Percentiles rank a stretch among this genome's conserved stretches.
Conservation (phyloP, 225 moss, liverwort and hornwort genomes). For the Rhytidiadelphus loreus region DNA sequence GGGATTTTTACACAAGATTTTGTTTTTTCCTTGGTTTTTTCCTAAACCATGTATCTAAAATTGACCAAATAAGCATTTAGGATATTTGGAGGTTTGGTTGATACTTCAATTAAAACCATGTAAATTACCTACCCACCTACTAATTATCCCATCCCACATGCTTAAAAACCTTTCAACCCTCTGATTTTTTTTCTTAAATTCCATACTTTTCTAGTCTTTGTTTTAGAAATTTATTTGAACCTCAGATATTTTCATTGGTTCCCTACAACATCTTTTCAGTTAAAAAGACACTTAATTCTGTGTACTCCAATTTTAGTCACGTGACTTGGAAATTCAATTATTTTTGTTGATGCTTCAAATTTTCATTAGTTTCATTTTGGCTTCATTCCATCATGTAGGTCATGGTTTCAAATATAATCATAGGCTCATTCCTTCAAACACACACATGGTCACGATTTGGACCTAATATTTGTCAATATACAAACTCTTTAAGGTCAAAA, state of each 20-base stretch:
- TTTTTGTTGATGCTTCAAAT: not conserved
- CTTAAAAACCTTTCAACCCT: not conserved
- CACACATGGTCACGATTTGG: not conserved
- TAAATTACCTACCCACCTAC: no score
- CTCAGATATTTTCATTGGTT: not conserved
- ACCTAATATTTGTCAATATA: not conserved
- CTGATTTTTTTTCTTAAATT: not conserved
- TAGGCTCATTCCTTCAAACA: rapidly evolving
- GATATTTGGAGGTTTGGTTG: no score
- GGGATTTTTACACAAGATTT: no score
- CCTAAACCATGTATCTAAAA: no score
- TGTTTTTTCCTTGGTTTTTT: no score
- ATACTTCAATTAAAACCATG: no score
- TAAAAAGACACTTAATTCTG: not conserved
- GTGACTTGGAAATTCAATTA: not conserved
- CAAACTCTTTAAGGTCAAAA: not conserved
- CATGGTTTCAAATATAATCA: not conserved
- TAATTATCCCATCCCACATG: not conserved
- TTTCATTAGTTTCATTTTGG: not conserved
- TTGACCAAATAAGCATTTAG: not conserved
- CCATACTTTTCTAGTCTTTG: no score
- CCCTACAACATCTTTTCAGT: not conserved
- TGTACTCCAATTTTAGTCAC: not conserved
- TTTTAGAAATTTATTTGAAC: not conserved
- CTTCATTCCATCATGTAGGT: not conserved